A percentile compares a stretch with the other conserved stretches of the same genome.
Evolutionary conservation across 306 rosid genomes (phyloP).

Genomic region (Morella rubra): DNA sequence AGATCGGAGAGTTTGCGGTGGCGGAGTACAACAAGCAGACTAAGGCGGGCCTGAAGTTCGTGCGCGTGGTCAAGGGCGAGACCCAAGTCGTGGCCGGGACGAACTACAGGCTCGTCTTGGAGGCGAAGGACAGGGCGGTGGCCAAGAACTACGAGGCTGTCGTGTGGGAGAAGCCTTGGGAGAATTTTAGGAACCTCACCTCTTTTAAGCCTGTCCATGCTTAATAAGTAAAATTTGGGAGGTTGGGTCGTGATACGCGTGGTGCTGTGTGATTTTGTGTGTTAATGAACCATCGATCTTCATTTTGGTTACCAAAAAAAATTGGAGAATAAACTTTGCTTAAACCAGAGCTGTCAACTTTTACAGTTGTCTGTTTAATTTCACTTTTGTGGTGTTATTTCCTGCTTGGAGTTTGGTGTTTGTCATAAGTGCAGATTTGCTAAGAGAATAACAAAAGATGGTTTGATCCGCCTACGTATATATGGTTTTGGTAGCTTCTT

Average conservation of each 20-base stretch:
- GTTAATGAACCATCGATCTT: background rate
- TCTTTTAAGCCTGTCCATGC: conserved; percentile 30
- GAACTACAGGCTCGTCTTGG: conserved; percentile 45
- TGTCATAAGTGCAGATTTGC: too few relatives aligned
- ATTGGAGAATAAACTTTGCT: background rate
- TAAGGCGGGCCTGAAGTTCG: conserved; percentile 21
- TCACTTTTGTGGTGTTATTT: background rate
- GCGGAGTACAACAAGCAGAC: conserved; percentile 41
- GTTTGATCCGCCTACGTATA: too few relatives aligned
- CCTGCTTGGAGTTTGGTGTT: too few relatives aligned
- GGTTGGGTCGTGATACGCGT: background rate
- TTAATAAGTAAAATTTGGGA: background rate
- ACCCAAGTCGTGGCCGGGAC: conserved; percentile 51
- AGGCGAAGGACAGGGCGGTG: conserved; percentile 19
- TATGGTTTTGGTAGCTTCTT: too few relatives aligned
- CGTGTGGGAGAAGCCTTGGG: conserved; percentile 42
- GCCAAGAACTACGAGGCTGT: conserved; percentile 29
- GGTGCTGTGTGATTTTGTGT: background rate
- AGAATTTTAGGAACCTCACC: conserved; percentile 31
- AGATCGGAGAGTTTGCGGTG: conserved; percentile 56
- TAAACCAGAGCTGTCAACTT: background rate
- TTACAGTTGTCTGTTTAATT: background rate
- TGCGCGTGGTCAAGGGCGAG: conserved; percentile 37
- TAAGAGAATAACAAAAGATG: too few relatives aligned
- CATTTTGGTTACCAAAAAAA: background rate